phyloP scores from a whole-genome alignment of 225 moss, liverwort and hornwort species.

The Physcomitrellopsis africana region DNA sequence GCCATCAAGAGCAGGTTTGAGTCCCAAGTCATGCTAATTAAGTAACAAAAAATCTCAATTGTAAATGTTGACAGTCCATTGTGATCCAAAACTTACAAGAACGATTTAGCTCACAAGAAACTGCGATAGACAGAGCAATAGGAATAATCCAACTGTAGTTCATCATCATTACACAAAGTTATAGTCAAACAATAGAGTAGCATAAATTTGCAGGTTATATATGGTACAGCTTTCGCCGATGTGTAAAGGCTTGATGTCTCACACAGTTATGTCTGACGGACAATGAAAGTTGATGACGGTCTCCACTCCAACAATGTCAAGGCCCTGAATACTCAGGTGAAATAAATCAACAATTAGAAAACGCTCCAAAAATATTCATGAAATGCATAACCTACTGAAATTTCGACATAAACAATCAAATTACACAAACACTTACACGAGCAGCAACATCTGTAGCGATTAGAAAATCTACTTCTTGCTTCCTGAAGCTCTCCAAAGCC shows the following conservation, averaged over 20 bases:
- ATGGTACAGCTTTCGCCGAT: too few relatives aligned
- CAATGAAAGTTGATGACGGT: conserved; percentile 97
- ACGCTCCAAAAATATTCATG: conserved; percentile 16
- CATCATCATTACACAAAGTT: too few relatives aligned
- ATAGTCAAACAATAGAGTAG: too few relatives aligned
- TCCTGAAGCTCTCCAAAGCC: conserved; percentile 89
- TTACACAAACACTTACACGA: conserved; percentile 65
- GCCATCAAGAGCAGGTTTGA: conserved; percentile 27
- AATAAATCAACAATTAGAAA: conserved; percentile 21
- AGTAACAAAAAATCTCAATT: neutral
- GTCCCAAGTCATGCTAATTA: conserved; percentile 12
- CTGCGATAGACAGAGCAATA: too few relatives aligned
- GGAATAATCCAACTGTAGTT: too few relatives aligned
- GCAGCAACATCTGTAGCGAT: conserved; percentile 98
- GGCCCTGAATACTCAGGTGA: conserved; percentile 58
- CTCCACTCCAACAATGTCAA: conserved; percentile 93
- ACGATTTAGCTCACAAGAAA: too few relatives aligned
- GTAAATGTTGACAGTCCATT: neutral
- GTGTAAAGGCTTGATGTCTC: conserved; percentile 29
- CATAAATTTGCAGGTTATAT: too few relatives aligned
- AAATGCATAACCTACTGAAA: conserved; percentile 13
- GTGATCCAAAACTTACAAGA: neutral
- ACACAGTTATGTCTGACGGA: conserved; percentile 91
- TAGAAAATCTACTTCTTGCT: conserved; percentile 88
- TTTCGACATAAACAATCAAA: conserved; percentile 11